Evolutionary conservation across 371 early-diverging fungal species (phyloP).

Genomic region (Mortierella sp.): DNA sequence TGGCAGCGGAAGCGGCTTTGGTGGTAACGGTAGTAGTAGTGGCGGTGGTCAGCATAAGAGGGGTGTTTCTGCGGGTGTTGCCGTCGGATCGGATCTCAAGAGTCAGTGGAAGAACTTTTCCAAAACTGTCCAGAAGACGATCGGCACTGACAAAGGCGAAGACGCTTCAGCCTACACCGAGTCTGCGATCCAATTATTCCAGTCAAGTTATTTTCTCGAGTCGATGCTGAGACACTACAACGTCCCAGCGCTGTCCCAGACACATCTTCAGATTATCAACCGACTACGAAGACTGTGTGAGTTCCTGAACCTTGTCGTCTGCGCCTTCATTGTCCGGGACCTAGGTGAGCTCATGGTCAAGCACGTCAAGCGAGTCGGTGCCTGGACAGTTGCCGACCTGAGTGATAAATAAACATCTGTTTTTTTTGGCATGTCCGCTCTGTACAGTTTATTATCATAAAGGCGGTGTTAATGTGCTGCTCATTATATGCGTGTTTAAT

Average conservation of each 20-base stretch:
- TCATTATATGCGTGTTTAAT: neutral
- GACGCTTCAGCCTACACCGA: constrained; percentile 50
- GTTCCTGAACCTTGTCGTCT: constrained; percentile 46
- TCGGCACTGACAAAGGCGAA: constrained; percentile 49
- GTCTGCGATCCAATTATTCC: constrained; percentile 45
- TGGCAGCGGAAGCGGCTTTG: too few relatives aligned
- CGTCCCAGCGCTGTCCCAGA: constrained; percentile 27
- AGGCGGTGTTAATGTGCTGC: too few relatives aligned
- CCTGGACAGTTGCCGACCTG: constrained; percentile 18
- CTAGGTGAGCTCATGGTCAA: constrained; percentile 53
- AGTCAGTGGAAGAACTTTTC: constrained; percentile 50
- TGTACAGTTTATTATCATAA: too few relatives aligned
- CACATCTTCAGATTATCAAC: constrained; percentile 47
- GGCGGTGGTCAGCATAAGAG: too few relatives aligned
- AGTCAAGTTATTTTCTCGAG: constrained; percentile 49
- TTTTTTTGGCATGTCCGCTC: too few relatives aligned
- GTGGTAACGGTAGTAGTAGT: too few relatives aligned
- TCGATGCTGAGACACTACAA: constrained; percentile 41
- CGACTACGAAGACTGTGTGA: constrained; percentile 44
- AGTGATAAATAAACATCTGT: neutral
- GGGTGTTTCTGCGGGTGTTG: neutral
- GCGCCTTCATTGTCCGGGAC: constrained; percentile 56
- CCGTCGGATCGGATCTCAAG: constrained; percentile 18
- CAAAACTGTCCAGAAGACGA: constrained; percentile 45
- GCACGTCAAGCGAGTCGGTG: constrained; percentile 51